Evolutionary conservation across 345 rosid genomes (phyloP), one percentile per base, ranked within the genome.

Genomic region (Gossypium rotundifolium): DNA sequence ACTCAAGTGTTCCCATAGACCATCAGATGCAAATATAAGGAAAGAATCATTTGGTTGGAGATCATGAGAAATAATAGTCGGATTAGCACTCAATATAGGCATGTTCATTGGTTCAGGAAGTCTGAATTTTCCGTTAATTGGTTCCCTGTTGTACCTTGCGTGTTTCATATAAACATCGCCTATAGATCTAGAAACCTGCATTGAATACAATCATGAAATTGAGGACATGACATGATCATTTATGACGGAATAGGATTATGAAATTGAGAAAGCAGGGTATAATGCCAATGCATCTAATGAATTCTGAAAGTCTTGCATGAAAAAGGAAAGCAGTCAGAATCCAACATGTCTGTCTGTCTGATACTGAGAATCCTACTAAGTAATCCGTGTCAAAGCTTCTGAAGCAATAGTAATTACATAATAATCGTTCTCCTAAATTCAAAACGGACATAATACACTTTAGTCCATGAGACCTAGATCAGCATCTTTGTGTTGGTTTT

Each of bases 1-100:
- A 67, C 86, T 87, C 88, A 90, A 85, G 80, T 90, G 94, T 79
- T 94, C 97, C 97, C 98, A 94, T 40, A 94, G 92, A 78, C 97
- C 97, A 87, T 94, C 95, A 2, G 98, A 94, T 67, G 98, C 96
- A 85, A 94, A 89, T 74, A 94, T 89, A 76, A 92, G 94, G 88
- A 92, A 88, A 46, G 89, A 88, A 85, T 94, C 98, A 80, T 77
- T 88, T 69, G 97, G 93, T 4, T 90, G 91, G 75, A 94, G 83
- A 40, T 85, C 81, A 80, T 90, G 95, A 74, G 85, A 66, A 57
- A 87, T 69, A 61, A 94, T 86, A 3, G 90, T 78, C 9, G 97
- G 98, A 74, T 79, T 71, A 79, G 92, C 96, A 74, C 88, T 82
- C 88, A 94, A 75, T 72, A 89, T 81, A 18, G 97, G 97, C 90